These are phyloP conservation scores for Phytophthora sp. DNA, from an alignment of 352 stramenopile species.

Conservation along the genomic window DNA sequence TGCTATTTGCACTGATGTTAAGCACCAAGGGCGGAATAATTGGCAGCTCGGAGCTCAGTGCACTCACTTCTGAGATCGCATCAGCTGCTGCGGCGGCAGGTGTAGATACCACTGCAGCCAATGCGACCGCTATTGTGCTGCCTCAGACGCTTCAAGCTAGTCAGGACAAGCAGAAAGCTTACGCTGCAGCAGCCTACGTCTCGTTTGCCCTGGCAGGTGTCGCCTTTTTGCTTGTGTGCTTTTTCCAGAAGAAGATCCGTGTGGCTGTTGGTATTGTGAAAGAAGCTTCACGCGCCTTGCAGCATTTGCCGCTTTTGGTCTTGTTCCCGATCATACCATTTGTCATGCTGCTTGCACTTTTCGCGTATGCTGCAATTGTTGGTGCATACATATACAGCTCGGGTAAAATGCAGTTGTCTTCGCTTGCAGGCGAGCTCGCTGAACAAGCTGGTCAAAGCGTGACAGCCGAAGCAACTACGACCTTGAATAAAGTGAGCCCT, in stretches of 20 bases:
- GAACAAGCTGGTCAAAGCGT: slow-evolving; percentile 13
- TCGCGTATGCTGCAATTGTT: slow-evolving; percentile 68
- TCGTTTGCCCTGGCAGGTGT: slow-evolving; percentile 61
- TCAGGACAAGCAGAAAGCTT: slow-evolving; percentile 65
- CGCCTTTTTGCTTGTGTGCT: slow-evolving; percentile 80
- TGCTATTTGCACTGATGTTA: slow-evolving; percentile 76
- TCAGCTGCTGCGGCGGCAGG: slow-evolving; percentile 47
- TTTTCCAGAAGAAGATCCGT: slow-evolving; percentile 85
- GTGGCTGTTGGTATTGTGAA: slow-evolving; percentile 81
- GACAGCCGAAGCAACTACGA: slow-evolving; percentile 19
- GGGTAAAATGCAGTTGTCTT: slow-evolving; percentile 46
- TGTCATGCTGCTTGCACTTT: slow-evolving; percentile 61
- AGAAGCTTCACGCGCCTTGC: slow-evolving; percentile 70
- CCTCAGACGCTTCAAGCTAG: slow-evolving; percentile 63
- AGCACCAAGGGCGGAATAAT: slow-evolving; percentile 82
- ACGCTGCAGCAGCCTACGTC: slow-evolving; percentile 68
- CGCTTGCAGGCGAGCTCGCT: slow-evolving; percentile 26
- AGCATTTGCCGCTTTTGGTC: slow-evolving; percentile 63
- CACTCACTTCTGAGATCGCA: slow-evolving; percentile 45
- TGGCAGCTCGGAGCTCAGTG: slow-evolving; percentile 44
- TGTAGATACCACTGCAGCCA: slow-evolving; percentile 28
- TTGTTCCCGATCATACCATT: slow-evolving; percentile 77
- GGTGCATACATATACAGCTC: slow-evolving; percentile 78
- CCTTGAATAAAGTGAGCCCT: slow-evolving; percentile 49
- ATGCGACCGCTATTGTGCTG: slow-evolving; percentile 35